Evolutionary conservation across 2,329 filamentous ascomycete species (phyloP).

Genomic region (Ophiostoma sp.): DNA sequence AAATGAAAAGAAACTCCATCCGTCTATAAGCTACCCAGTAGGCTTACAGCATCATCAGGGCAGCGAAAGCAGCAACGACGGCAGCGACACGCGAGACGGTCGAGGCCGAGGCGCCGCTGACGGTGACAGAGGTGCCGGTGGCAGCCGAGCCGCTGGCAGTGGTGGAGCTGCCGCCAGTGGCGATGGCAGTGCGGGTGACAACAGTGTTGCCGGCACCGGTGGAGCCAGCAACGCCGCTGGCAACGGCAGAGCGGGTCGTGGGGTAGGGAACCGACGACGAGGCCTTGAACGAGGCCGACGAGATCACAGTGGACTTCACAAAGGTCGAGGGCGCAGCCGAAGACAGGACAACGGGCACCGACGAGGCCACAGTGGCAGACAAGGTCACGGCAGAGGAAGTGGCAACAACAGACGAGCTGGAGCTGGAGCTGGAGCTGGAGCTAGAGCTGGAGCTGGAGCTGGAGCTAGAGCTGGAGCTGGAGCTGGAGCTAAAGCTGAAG

Average conservation of each 20-base stretch:
- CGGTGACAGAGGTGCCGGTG: neutral
- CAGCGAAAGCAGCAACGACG: neutral
- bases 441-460: neutral
- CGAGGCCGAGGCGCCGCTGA: slow-evolving; percentile 8
- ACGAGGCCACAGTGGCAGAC: neutral
- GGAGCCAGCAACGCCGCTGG: neutral
- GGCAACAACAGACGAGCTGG: neutral
- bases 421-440: neutral
- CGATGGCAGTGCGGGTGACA: neutral
- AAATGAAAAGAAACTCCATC: neutral
- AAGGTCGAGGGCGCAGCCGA: neutral
- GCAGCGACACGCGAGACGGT: slow-evolving; percentile 3
- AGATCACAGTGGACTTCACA: neutral
- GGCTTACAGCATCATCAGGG: slow-evolving; percentile 6
- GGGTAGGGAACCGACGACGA: slow-evolving; percentile 14
- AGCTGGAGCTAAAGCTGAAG: neutral
- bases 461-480: neutral
- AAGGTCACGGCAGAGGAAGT: neutral
- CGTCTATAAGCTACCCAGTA: slow-evolving; percentile 3
- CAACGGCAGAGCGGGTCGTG: neutral
- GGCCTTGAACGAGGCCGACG: neutral
- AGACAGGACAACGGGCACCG: slow-evolving; percentile 4
- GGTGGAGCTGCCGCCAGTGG: neutral
- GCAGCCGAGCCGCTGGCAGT: neutral
- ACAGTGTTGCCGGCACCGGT: neutral